Percentiles rank a stretch among this genome's conserved stretches.
Conservation (phyloP, 306 rosid genomes). For the Pachyrhizus erosus region DNA sequence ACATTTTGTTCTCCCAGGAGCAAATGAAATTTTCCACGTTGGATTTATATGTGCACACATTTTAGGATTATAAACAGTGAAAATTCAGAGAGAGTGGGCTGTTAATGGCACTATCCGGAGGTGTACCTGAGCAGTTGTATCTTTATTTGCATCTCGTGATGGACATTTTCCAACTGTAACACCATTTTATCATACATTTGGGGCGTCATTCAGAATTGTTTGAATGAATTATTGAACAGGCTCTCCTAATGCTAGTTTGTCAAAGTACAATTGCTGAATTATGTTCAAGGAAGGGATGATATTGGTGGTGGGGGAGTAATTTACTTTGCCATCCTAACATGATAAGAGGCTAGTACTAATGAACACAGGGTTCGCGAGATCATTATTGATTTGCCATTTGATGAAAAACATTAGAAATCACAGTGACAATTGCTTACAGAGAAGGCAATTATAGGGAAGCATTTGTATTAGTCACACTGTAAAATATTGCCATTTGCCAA, state of each 20-base stretch:
- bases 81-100: not conserved
- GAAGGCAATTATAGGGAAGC: conserved; percentile 8
- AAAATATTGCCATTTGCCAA: conserved; percentile 43
- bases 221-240: not conserved
- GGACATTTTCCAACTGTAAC: conserved; percentile 1
- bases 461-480: conserved; percentile 48
- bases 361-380: not conserved
- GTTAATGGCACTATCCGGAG: not conserved
- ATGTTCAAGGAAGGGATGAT: not conserved
- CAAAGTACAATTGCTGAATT: not conserved
- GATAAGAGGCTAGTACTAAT: not conserved
- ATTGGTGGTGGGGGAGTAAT: not conserved
- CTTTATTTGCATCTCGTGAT: not conserved
- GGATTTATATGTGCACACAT: conserved; percentile 19
- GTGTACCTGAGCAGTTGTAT: not conserved
- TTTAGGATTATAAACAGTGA: not conserved
- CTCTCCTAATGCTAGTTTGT: not conserved
- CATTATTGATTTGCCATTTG: not conserved
- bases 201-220: conserved; percentile 1
- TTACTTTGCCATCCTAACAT: not conserved
- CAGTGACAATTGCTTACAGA: not conserved
- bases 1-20: not conserved
- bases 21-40: not conserved
- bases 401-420: conserved; percentile 10
- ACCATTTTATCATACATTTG: not conserved